Conservation (phyloP, 352 stramenopile species). For the Phytophthora brassicae region DNA sequence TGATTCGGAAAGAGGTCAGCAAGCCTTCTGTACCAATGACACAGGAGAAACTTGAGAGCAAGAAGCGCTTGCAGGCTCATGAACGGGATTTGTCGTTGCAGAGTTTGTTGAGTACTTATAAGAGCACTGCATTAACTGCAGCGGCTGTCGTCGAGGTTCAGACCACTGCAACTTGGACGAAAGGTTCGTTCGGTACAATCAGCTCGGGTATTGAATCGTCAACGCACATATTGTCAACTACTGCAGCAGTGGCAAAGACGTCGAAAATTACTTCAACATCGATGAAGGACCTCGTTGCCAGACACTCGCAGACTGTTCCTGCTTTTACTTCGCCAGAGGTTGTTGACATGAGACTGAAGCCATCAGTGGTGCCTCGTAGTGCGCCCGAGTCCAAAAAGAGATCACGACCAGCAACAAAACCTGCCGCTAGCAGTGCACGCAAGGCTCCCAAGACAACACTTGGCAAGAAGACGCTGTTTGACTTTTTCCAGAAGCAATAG, state of each 20-base stretch:
- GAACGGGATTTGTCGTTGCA: slow-evolving; percentile 29
- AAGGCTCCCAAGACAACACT: slow-evolving; percentile 17
- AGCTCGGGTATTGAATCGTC: slow-evolving; percentile 2
- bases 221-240: slow-evolving; percentile 8
- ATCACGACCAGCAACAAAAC: slow-evolving; percentile 12
- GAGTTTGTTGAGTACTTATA: slow-evolving; percentile 25
- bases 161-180: slow-evolving; percentile 7
- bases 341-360: not conserved
- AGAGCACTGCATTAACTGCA: slow-evolving; percentile 3
- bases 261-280: slow-evolving; percentile 29
- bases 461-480: slow-evolving; percentile 36
- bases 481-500: slow-evolving; percentile 47
- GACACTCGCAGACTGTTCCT: slow-evolving; percentile 24
- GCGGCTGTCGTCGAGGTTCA: not conserved
- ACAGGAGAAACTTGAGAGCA: slow-evolving; percentile 25
- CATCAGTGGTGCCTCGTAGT: slow-evolving; percentile 14
- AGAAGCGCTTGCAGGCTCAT: slow-evolving; percentile 25
- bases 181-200: slow-evolving; percentile 11
- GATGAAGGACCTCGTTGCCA: slow-evolving; percentile 42
- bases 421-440: slow-evolving; percentile 11
- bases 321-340: slow-evolving; percentile 1
- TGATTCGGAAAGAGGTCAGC: slow-evolving; percentile 8
- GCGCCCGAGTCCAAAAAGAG: slow-evolving; percentile 29
- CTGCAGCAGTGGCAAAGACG: slow-evolving; percentile 13
- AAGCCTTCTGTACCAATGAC: slow-evolving; percentile 7